Conservation (phyloP, 202 grass and related monocot genomes). For the Brachypodium distachyon region DNA sequence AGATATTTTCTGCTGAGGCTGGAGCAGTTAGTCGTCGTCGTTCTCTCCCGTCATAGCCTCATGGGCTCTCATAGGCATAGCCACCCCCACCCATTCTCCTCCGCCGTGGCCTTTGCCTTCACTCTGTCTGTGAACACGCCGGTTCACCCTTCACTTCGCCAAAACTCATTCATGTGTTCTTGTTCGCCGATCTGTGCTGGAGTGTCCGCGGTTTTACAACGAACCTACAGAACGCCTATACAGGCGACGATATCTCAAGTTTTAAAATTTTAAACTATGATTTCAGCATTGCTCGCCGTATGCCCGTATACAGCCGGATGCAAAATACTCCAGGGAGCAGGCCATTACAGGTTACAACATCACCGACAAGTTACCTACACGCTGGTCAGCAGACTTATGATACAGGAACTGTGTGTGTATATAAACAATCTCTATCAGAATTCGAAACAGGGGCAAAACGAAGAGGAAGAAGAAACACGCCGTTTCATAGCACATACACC, state of each 20-base stretch:
- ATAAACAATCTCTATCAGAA: background rate
- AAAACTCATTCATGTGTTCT: too few species aligned
- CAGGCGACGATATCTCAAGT: too few species aligned
- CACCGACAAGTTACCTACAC: background rate
- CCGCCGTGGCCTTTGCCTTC: too few species aligned
- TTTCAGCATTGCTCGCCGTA: background rate
- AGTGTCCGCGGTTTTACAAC: background rate
- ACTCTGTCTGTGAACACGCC: too few species aligned
- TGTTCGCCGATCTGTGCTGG: too few species aligned
- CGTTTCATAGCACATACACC: conserved; percentile 83
- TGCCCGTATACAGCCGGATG: conserved; percentile 12
- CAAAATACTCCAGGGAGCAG: background rate
- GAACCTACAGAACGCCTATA: background rate
- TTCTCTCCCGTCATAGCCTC: too few species aligned
- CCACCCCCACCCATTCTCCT: too few species aligned
- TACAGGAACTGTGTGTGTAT: background rate
- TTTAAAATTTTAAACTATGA: background rate
- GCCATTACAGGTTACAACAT: too few species aligned
- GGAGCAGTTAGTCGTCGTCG: too few species aligned
- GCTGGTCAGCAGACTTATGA: background rate
- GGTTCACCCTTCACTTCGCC: too few species aligned
- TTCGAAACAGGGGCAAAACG: background rate
- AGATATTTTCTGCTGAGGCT: too few species aligned
- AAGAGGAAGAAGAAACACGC: background rate
- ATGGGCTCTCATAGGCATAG: too few species aligned